Evolutionary conservation across 148 eudicot genomes (phyloP).

Genomic region (Camellia japonica): DNA sequence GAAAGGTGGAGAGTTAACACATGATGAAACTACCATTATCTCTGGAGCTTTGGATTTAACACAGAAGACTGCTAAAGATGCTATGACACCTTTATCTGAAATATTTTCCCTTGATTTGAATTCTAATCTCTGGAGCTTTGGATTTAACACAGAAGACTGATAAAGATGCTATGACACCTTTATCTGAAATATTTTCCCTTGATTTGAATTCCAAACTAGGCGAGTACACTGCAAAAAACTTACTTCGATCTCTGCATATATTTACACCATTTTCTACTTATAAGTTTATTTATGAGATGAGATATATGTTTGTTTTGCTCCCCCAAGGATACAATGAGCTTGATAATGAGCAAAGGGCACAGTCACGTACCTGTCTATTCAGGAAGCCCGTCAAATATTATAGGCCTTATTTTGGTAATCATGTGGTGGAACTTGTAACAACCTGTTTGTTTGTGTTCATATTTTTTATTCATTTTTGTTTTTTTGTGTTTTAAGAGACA

Average conservation of each 20-base stretch:
- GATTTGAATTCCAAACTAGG: constrained; percentile 58
- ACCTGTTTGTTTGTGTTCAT: neutral
- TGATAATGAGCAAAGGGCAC: constrained; percentile 71
- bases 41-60: constrained; percentile 74
- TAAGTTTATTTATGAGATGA: neutral
- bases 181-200: constrained; percentile 63
- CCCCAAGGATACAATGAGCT: constrained; percentile 54
- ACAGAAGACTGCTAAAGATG: constrained; percentile 68
- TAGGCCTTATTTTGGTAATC: constrained; percentile 71
- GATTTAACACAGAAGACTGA: constrained; percentile 67
- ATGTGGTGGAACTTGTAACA: neutral
- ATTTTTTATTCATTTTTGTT: neutral
- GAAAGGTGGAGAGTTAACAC: constrained; percentile 80
- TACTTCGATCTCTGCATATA: neutral
- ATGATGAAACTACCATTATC: constrained; percentile 79
- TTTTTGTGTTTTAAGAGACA: neutral
- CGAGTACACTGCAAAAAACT: constrained; percentile 37
- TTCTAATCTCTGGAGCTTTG: constrained; percentile 70
- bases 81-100: constrained; percentile 70
- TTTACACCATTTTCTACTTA: neutral
- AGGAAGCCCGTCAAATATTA: constrained; percentile 52
- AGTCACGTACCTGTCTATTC: constrained; percentile 72
- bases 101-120: constrained; percentile 70
- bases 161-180: constrained; percentile 79
- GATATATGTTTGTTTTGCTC: neutral